Conservation (phyloP, 2,329 filamentous ascomycete species). For the Zymoseptoria tritici region DNA sequence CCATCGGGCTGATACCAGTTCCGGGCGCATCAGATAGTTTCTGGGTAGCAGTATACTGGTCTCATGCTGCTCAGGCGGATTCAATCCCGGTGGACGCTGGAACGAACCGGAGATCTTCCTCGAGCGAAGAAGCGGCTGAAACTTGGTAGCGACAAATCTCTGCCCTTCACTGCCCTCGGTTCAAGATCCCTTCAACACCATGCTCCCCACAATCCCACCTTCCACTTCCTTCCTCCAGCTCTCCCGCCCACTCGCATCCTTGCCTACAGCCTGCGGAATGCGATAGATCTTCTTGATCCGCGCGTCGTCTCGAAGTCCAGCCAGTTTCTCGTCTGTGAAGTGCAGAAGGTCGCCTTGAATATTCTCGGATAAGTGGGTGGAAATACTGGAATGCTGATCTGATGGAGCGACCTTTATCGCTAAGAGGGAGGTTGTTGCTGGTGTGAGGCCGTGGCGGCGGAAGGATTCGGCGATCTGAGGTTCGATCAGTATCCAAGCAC, state of each 20-base stretch:
- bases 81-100: too few relatives aligned
- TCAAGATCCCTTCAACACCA: constrained; percentile 58
- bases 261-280: constrained; percentile 35
- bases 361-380: constrained; percentile 53
- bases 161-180: too few relatives aligned
- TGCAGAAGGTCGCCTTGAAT: constrained; percentile 55
- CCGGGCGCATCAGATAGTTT: too few relatives aligned
- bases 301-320: constrained; percentile 52
- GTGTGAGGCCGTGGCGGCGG: constrained; percentile 73
- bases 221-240: constrained; percentile 36
- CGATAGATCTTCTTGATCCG: constrained; percentile 84
- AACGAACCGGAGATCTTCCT: too few relatives aligned
- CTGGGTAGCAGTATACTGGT: too few relatives aligned
- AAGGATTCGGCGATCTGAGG: constrained; percentile 82
- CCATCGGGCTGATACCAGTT: too few relatives aligned
- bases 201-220: constrained; percentile 60
- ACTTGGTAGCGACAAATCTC: too few relatives aligned
- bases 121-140: too few relatives aligned
- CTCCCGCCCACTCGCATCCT: constrained; percentile 38
- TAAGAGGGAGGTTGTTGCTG: constrained; percentile 63
- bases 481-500: too few relatives aligned
- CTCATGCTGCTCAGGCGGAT: too few relatives aligned
- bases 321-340: constrained; percentile 59
- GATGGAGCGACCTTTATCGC: constrained; percentile 66
- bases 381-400: constrained; percentile 26